Evolutionary conservation across 495 filamentous ascomycete genomes (phyloP), one percentile per base, ranked within the genome.

Genomic region (Penicillium crystallinum): DNA sequence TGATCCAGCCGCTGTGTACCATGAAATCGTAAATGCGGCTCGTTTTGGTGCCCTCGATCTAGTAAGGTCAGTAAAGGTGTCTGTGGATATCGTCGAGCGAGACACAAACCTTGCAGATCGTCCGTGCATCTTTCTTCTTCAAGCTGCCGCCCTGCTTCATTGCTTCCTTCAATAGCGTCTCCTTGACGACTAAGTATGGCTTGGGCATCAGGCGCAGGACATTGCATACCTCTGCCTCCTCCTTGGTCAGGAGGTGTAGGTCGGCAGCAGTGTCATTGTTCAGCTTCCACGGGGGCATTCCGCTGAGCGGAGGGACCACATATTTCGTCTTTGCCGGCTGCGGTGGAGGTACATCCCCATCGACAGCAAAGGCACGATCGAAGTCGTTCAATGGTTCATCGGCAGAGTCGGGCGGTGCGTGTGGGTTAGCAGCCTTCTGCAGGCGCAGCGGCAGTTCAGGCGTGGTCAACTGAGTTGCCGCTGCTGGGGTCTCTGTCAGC

Each of bases 111-210:
- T 79, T 80, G 68, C 80, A 84, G 36, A 87, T 74, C 52, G 84
- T 84, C 60, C 83, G 84, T 0, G 88, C 91, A 53, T 85, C 81
- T 63, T 95, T 97, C 81, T 91, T 95, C 76, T 96, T 97, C 21
- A 99, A 57, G 29, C 72, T 81, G 2, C 93, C 93, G 25, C 90
- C 89, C 44, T 84, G 81, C 68, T 90, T 92, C 72, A 95, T 81
- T 1, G 92, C 88, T 63, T 97, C 91, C 62, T 87, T 89, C 39
- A 97, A 67, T 31, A 96, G 68, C 23, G 85, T 81, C 62, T 96
- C 90, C 69, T 97, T 97, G 68, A 99, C 91, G 57, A 89, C 88
- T 30, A 96, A 63, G 64, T 96, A 99, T 1, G 95, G 89, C 68
- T 97, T 97, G 1, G 93, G 95, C 67, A 89, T 84, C 30, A 97